Evolutionary conservation across 2,329 filamentous ascomycete genomes (phyloP).

Genomic region (Neofusicoccum sp.): DNA sequence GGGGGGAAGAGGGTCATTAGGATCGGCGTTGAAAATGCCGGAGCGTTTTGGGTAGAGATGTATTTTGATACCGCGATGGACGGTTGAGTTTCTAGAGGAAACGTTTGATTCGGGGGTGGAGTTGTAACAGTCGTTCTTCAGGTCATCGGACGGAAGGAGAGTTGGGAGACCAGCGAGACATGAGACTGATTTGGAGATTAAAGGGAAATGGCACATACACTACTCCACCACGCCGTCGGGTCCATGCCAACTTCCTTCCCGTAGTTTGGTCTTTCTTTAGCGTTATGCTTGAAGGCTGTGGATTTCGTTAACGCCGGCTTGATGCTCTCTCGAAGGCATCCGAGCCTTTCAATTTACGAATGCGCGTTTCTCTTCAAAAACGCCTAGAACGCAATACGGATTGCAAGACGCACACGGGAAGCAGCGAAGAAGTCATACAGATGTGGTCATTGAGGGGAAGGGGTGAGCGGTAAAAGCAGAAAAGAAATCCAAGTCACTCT

Average conservation of each 20-base stretch:
- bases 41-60: not conserved
- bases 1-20: not conserved
- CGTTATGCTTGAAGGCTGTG: conserved; percentile 49
- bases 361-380: not conserved
- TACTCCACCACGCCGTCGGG: conserved; percentile 59
- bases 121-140: no score
- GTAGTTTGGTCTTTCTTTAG: conserved; percentile 56
- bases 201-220: conserved; percentile 41
- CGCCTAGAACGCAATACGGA: not conserved
- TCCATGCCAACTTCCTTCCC: conserved; percentile 54
- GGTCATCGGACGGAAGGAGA: no score
- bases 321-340: not conserved
- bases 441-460: not conserved
- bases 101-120: no score
- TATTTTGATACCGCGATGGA: no score
- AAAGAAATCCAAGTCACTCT: not conserved
- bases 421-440: not conserved
- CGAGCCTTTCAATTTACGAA: no score
- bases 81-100: no score
- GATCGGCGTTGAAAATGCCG: not conserved
- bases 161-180: no score
- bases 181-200: not conserved
- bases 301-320: not conserved
- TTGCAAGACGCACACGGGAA: not conserved
- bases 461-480: not conserved